These are phyloP conservation scores for Vigna nakashimae DNA, from an alignment of 306 rosid species.

Conservation along the genomic window DNA sequence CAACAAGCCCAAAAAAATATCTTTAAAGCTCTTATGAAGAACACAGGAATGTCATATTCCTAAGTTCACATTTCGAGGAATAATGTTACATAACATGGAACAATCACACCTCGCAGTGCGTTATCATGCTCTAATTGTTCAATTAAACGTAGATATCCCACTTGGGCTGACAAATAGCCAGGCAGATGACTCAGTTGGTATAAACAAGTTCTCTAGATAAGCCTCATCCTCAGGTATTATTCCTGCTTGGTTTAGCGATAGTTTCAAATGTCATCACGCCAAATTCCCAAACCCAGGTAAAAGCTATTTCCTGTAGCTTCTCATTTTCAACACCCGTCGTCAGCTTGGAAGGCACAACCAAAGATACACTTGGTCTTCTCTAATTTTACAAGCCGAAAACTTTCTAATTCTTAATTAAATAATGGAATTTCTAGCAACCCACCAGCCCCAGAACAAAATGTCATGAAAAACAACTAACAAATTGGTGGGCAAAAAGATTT, in stretches of 20 bases:
- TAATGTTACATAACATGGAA: neutral
- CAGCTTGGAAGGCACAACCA: neutral
- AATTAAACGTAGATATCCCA: neutral
- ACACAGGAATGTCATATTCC: neutral
- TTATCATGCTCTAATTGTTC: neutral
- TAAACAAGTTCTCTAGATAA: conserved; percentile 23
- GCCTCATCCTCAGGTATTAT: neutral
- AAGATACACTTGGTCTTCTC: neutral
- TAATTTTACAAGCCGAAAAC: neutral
- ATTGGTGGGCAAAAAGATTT: neutral
- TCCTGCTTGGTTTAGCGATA: neutral
- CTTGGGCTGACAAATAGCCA: conserved; percentile 14
- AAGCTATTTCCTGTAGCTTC: neutral
- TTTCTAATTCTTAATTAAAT: neutral
- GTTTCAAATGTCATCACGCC: neutral
- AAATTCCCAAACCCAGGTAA: neutral
- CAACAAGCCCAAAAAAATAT: neutral
- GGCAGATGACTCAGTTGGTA: conserved; percentile 13
- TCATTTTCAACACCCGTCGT: neutral
- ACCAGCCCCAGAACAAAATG: neutral
- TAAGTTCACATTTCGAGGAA: neutral
- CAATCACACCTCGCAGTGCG: neutral
- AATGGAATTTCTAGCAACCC: neutral
- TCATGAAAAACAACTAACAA: neutral
- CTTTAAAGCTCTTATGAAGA: neutral